A percentile compares a stretch with the other conserved stretches of the same genome.
phyloP scores from a whole-genome alignment of 176 grass and related monocot species.

The Avena atlantica region DNA sequence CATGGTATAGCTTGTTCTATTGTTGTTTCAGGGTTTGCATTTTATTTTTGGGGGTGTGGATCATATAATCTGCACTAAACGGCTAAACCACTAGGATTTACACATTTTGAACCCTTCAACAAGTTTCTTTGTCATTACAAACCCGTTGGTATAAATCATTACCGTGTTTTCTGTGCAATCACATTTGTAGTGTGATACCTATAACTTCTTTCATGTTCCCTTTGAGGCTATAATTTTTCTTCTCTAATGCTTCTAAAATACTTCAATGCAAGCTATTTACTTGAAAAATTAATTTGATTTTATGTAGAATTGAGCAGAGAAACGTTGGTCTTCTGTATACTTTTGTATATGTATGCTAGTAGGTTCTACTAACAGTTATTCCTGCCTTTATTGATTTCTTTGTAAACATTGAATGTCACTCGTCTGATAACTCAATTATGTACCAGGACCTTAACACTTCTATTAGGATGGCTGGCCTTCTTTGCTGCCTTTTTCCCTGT shows the following conservation, averaged over 20 bases:
- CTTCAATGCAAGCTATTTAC: background rate
- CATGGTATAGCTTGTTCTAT: background rate
- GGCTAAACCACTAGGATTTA: background rate
- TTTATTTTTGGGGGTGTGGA: background rate
- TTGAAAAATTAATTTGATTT: background rate
- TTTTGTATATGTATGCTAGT: background rate
- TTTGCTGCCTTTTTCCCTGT: slow-evolving; percentile 87
- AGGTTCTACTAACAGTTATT: slow-evolving; percentile 1
- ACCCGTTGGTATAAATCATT: background rate
- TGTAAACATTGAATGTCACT: background rate
- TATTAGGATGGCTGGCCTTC: slow-evolving; percentile 81
- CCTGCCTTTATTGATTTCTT: slow-evolving; percentile 14
- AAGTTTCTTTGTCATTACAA: slow-evolving; percentile 14
- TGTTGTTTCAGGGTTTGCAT: slow-evolving; percentile 15
- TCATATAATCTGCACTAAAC: background rate
- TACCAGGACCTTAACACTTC: slow-evolving; percentile 70
- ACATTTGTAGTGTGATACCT: background rate
- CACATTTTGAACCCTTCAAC: background rate
- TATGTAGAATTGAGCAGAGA: background rate
- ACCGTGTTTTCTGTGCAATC: background rate
- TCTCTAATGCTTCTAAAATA: background rate
- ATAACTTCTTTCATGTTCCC: background rate
- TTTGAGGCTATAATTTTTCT: background rate
- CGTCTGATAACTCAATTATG: slow-evolving; percentile 51
- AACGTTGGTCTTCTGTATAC: background rate